Conservation (phyloP, 2,329 filamentous ascomycete genomes). For the Arthroderma sp. region DNA sequence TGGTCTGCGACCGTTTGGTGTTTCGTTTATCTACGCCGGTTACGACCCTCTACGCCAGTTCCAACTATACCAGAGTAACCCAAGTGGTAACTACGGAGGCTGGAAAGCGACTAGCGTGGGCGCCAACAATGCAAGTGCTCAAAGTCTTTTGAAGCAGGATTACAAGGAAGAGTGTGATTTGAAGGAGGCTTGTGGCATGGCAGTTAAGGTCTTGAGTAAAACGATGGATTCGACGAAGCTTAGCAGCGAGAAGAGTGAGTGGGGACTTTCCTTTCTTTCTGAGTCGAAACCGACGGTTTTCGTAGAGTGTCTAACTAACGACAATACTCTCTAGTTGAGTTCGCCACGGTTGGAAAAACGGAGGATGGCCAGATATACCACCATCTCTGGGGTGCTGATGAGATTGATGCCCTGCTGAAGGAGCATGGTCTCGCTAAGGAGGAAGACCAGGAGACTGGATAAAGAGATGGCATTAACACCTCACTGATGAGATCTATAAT, state of each 20-base stretch:
- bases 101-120: slow-evolving; percentile 99
- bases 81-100: slow-evolving; percentile 94
- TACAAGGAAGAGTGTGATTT: slow-evolving; percentile 97
- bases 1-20: slow-evolving; percentile 93
- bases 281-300: no score
- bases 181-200: slow-evolving; percentile 92
- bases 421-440: slow-evolving; percentile 90
- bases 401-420: slow-evolving; percentile 86
- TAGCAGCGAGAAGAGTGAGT: slow-evolving; percentile 96
- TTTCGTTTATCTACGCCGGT: slow-evolving; percentile 98
- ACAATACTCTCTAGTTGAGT: slow-evolving; percentile 58
- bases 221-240: slow-evolving; percentile 99
- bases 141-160: slow-evolving; percentile 95
- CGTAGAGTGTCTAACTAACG: neutral
- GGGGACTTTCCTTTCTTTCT: no score
- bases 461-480: slow-evolving; percentile 8
- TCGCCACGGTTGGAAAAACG: slow-evolving; percentile 93
- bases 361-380: slow-evolving; percentile 96
- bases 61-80: slow-evolving; percentile 98
- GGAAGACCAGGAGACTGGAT: slow-evolving; percentile 49
- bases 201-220: slow-evolving; percentile 98
- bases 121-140: slow-evolving; percentile 94
- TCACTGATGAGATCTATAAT: no score
- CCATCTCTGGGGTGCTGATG: slow-evolving; percentile 89
- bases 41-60: slow-evolving; percentile 95